These are phyloP conservation scores for Malus hybrid DNA, from an alignment of 331 rosid genomes.

Conservation along the genomic window DNA sequence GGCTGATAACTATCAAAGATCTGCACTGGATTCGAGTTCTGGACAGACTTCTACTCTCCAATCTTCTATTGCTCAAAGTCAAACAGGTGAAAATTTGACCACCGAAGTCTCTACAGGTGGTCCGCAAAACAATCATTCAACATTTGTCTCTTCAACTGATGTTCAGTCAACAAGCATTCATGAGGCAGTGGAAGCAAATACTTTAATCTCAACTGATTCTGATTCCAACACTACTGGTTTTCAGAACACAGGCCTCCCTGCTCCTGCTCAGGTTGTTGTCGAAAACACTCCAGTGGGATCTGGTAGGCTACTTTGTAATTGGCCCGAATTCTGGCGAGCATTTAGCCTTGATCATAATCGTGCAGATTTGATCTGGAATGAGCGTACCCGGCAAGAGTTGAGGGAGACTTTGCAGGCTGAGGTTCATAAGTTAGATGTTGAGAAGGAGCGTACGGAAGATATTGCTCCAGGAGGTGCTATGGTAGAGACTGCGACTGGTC, in stretches of 20 bases:
- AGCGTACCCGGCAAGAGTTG: slow-evolving; percentile 96
- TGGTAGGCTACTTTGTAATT: slow-evolving; percentile 89
- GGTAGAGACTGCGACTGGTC: slow-evolving; percentile 46
- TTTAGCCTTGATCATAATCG: slow-evolving; percentile 99
- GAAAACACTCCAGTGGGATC: slow-evolving; percentile 98
- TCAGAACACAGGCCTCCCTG: slow-evolving; percentile 71
- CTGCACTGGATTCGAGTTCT: slow-evolving; percentile 41
- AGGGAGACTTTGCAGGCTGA: slow-evolving; percentile 93
- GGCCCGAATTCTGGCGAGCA: slow-evolving; percentile 99
- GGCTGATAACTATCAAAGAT: slow-evolving; percentile 41
- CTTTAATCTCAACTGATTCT: slow-evolving; percentile 42
- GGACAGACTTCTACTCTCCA: slow-evolving; percentile 50
- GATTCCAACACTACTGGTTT: slow-evolving; percentile 40
- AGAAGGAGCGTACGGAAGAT: slow-evolving; percentile 97
- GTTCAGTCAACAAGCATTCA: slow-evolving; percentile 32
- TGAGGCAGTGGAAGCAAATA: slow-evolving; percentile 38
- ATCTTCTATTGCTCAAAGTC: slow-evolving; percentile 43
- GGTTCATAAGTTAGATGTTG: slow-evolving; percentile 96
- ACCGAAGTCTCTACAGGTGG: slow-evolving; percentile 35
- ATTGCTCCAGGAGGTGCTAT: slow-evolving; percentile 78
- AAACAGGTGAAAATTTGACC: slow-evolving; percentile 42
- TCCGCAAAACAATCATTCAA: slow-evolving; percentile 41
- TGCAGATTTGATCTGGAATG: slow-evolving; percentile 99
- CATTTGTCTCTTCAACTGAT: slow-evolving; percentile 31
- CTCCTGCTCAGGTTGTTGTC: slow-evolving; percentile 99